Evolutionary conservation across 768 basidiomycete species (phyloP), one percentile per base, ranked within the genome.

Genomic region (Lentinus tigrinus): DNA sequence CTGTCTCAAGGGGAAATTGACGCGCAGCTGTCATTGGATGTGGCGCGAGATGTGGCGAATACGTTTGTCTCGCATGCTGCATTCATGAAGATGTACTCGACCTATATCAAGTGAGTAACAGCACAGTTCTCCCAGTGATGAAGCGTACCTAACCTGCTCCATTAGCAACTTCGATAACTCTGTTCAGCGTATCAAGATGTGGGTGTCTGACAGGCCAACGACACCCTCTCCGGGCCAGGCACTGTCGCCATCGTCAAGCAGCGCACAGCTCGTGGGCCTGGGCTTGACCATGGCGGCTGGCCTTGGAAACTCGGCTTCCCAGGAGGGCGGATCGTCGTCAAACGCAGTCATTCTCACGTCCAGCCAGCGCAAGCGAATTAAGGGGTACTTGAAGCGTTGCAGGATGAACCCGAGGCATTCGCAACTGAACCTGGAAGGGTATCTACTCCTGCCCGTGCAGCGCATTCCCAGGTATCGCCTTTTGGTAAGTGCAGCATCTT

Each of bases 11-110:
- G 78, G 17, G 92, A 94, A 66, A 73, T 77, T 3, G 87, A 91
- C 58, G 93, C 92, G 0, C 82, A 85, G 56, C 67, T 91, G 37
- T 93, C 94, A 0, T 71, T 87, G 52, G 77, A 77, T 44, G 91
- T 92, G 14, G 93, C 92, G 0, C 89, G 82, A 58, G 81, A 84
- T 14, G 88, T 99, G 37, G 95, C 92, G 7, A 82, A 88, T 56
- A 94, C 92, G 47, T 99, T 98, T 73, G 76, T 93, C 54, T 91
- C 89, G 52, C 95, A 99, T 72, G 92, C 94, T 28, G 94, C 96
- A 4, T 98, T 98, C 78, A 93, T 99, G 92, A 92, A 81, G 76
- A 98, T 98, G 90, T 99, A 99, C 72, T 95, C 94, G 31, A 91
- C 89, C 43, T 99, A 98, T 71, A 96, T 96, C 80, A 98, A 98